Conservation (phyloP, 257 asterid genomes). For the Petunia axillaris region DNA sequence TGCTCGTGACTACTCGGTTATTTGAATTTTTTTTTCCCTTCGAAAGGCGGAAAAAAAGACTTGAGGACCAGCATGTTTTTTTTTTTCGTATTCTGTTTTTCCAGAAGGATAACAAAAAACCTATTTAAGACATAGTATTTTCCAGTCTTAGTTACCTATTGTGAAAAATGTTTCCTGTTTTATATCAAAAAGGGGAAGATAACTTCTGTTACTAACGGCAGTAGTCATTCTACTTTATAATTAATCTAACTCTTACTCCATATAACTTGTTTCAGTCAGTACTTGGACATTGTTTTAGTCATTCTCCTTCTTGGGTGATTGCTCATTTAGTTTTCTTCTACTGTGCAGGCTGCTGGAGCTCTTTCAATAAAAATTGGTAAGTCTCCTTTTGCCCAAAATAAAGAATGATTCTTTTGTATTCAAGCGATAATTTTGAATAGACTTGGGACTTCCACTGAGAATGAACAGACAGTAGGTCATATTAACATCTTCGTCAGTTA, state of each 20-base stretch:
- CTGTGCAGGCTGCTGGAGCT: constrained; percentile 98
- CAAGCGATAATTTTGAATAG: not conserved
- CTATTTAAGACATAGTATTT: not conserved
- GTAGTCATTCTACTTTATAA: not conserved
- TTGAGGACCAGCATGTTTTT: not conserved
- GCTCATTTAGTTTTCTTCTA: constrained; percentile 4
- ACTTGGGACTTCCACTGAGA: not conserved
- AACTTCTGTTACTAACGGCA: not conserved
- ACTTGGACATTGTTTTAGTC: constrained; percentile 23
- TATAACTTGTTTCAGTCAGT: not conserved
- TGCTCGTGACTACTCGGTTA: too few species aligned
- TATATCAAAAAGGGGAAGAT: not conserved
- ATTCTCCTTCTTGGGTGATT: not conserved
- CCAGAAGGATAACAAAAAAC: not conserved
- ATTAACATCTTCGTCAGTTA: not conserved
- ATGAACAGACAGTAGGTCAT: not conserved
- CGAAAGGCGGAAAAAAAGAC: too few species aligned
- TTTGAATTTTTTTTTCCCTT: too few species aligned
- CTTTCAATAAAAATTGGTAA: constrained; percentile 92
- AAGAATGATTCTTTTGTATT: constrained; percentile 3
- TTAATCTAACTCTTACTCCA: not conserved
- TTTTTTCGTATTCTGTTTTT: not conserved
- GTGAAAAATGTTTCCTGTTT: not conserved
- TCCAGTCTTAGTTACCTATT: not conserved
- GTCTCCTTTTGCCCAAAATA: constrained; percentile 22